Evolutionary conservation across 768 basidiomycete species (phyloP), one percentile per base, ranked within the genome.

Genomic region (Tubosaeta brunneosetosa): DNA sequence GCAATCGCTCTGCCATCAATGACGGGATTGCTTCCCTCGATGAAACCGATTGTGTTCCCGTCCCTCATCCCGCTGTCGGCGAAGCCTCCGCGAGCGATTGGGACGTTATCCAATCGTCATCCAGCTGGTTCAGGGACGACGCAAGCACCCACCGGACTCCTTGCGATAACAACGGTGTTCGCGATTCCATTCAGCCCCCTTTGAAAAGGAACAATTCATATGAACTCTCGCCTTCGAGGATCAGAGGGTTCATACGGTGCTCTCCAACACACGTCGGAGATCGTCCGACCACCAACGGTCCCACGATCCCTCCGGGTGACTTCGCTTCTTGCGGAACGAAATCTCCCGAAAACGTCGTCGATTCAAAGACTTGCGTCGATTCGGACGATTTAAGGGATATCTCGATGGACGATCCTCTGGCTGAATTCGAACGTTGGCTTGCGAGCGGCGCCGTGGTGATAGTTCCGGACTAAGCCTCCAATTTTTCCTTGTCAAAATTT

Each of bases 381-480:
- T 10, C 37, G 12, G 34, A 32, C 11, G 44, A 49, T n/a, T 27
- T 7, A 16, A 43, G 51, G 6, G 63, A 60, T 19, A 58, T 62
- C 3, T 8, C 34, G 12, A 41, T 44, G 31, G 61, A 63, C n/a
- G 79, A 85, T 45, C 77, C 82, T 46, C 74, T 86, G 45, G 83
- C 79, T 5, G 84, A 85, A 56, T 73, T 90, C 27, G 83, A 87
- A 53, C 79, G 74, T 42, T 90, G 84, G 84, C 65, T 89, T 58
- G 72, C 78, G 29, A 86, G 86, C 61, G 84, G 77, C 27, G 76
- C 80, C 3, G 80, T 88, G 1, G 75, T 80, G 40, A 80, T 86
- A 50, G 51, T 79, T 32, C 36, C 59, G 6, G 58, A 69, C 42
- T 68, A 48, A 62, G 37, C 22, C 22, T 22, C 7, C 14, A 17